These are phyloP conservation scores for Ophiosphaerella narmari DNA, from an alignment of 2,329 filamentous ascomycete species.

Conservation along the genomic window DNA sequence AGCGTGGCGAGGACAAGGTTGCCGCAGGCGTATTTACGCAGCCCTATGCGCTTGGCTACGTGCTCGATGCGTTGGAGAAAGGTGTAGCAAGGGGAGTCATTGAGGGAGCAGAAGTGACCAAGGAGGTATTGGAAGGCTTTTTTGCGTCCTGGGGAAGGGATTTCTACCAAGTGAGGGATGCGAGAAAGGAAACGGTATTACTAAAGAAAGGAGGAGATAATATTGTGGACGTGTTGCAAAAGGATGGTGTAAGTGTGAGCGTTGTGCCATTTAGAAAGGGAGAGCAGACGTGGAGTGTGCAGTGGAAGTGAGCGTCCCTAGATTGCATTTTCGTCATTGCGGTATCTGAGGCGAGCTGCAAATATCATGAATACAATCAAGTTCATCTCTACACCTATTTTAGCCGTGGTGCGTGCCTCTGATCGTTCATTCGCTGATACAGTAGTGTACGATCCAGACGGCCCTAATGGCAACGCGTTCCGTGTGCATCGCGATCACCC, in stretches of 20 bases:
- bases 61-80: conserved; percentile 68
- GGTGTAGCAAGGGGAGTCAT: conserved; percentile 62
- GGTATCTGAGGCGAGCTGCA: no score
- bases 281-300: conserved; percentile 62
- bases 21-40: conserved; percentile 82
- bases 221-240: conserved; percentile 60
- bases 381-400: no score
- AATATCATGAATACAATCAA: no score
- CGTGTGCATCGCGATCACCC: not conserved
- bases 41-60: conserved; percentile 68
- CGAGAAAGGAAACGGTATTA: conserved; percentile 56
- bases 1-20: conserved; percentile 58
- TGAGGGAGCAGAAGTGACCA: conserved; percentile 58
- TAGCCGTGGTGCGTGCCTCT: not conserved
- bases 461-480: not conserved
- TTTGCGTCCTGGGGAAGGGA: conserved; percentile 60
- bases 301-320: conserved; percentile 33
- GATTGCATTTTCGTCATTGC: no score
- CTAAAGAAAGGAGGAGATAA: conserved; percentile 61
- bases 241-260: conserved; percentile 57
- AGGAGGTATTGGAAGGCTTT: conserved; percentile 62
- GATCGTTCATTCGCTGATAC: not conserved
- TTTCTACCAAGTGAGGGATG: conserved; percentile 61
- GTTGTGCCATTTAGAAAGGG: conserved; percentile 70
- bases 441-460: not conserved